Evolutionary conservation across 1,139 yeast species (phyloP), one percentile per base, ranked within the genome.

Genomic region (Debaryomycetaceae sp.): DNA sequence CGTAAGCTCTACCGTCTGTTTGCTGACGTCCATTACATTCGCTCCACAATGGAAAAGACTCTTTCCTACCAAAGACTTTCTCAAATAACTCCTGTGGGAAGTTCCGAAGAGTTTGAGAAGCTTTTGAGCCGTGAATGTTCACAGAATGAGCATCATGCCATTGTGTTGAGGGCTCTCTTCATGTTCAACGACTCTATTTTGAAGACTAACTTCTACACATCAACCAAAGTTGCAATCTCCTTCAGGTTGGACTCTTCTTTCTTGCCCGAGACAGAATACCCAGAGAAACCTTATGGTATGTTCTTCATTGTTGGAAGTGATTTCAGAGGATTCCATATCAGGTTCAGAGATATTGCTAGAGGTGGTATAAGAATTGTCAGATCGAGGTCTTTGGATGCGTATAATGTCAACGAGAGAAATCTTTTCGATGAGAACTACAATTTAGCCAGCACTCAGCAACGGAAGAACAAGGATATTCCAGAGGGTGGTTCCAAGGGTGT

Each of bases 401-500:
- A 90, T 66, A 81, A 86, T 44, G 82, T 83, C 60, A 93, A 93
- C 63, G 86, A 85, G 51, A 82, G 96, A 57, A 87, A 88, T 56
- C 79, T 93, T 65, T 90, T 93, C 68, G 99, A 93, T 66, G 99
- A 93, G 66, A 93, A 93, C 69, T 93, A 93, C 69, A 91, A 91
- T 64, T 79, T 93, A 66, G 99, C 99, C 38, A 83, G 86, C 50
- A 93, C 99, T 38, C 99, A 93, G 71, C 99, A 93, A 72, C 81
- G 93, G 56, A 93, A 93, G 72, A 93, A 93, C 71, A 93, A 93
- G 74, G 99, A 93, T 72, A 93, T 93, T 48, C 99, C 99, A 38
- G 99, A 93, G 75, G 99, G 99, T 64, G 99, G 99, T 39, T 89
- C 98, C 41, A 93, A 93, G 68, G 99, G 99, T 69, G 99, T 93